These are phyloP conservation scores for Pleurotus platypus DNA, from an alignment of 768 basidiomycete genomes.

Conservation along the genomic window DNA sequence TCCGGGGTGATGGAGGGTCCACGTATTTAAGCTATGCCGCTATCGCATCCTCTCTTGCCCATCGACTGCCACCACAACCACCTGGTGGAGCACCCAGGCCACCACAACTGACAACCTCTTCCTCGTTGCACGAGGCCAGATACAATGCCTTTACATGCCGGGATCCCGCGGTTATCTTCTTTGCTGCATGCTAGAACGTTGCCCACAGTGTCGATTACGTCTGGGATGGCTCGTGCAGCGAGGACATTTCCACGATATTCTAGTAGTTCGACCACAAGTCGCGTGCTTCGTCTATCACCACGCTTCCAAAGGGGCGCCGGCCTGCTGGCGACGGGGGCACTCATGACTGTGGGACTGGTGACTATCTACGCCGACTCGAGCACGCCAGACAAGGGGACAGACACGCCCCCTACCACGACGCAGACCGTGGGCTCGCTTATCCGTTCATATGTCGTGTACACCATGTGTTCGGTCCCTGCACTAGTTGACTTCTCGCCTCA, in stretches of 20 bases:
- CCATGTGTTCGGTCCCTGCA: conserved; percentile 70
- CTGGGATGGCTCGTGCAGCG: neutral
- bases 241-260: neutral
- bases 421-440: conserved; percentile 21
- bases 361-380: neutral
- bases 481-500: conserved; percentile 75
- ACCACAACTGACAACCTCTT: no score
- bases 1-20: neutral
- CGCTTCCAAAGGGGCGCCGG: neutral
- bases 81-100: no score
- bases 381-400: neutral
- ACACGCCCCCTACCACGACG: neutral
- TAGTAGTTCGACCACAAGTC: neutral
- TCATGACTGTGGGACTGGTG: neutral
- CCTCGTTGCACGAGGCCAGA: no score
- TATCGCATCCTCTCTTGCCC: neutral
- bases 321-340: neutral
- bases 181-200: no score
- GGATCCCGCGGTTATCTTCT: neutral
- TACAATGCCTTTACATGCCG: neutral
- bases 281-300: neutral
- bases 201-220: neutral
- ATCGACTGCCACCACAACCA: neutral
- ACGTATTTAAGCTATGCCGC: neutral
- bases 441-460: conserved; percentile 79